Percentiles rank a stretch among this genome's conserved stretches.
Evolutionary conservation across 768 basidiomycete genomes (phyloP).

Genomic region (Russula brevipes): DNA sequence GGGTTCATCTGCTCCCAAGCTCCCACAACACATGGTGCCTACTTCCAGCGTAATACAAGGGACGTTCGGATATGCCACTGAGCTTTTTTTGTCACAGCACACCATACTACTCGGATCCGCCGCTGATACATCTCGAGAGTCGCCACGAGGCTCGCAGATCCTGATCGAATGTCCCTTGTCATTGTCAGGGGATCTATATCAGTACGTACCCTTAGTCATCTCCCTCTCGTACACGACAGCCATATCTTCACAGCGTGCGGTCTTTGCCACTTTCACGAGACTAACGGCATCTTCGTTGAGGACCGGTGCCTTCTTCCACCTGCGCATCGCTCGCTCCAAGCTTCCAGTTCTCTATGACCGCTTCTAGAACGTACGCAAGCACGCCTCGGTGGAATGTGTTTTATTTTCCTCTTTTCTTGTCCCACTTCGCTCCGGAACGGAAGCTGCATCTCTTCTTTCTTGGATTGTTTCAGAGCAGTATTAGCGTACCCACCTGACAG

Average conservation of each 20-base stretch:
- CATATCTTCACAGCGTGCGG: background rate
- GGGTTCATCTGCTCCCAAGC: too few relatives aligned
- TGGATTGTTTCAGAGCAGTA: constrained; percentile 1
- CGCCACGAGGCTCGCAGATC: constrained; percentile 19
- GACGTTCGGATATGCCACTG: background rate
- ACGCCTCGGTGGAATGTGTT: background rate
- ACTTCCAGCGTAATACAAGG: background rate
- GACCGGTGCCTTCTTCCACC: constrained; percentile 6
- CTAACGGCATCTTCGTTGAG: constrained; percentile 5
- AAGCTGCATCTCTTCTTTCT: constrained; percentile 14
- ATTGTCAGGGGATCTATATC: background rate
- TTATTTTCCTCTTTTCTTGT: background rate
- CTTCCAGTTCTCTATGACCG: constrained; percentile 15
- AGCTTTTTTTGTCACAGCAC: background rate
- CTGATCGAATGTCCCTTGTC: constrained; percentile 1
- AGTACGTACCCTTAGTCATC: constrained; percentile 1
- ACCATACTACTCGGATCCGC: background rate
- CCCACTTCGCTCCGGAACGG: background rate
- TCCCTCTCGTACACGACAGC: background rate
- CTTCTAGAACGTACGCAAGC: constrained; percentile 15
- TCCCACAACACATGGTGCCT: constrained; percentile 3
- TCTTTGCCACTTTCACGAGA: background rate
- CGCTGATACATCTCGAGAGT: background rate
- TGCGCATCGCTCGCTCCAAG: constrained; percentile 12
- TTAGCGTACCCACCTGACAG: too few relatives aligned